Base-by-base conservation (phyloP, 1,139 yeast species). In the Geotrichum phurueaensis region DNA sequence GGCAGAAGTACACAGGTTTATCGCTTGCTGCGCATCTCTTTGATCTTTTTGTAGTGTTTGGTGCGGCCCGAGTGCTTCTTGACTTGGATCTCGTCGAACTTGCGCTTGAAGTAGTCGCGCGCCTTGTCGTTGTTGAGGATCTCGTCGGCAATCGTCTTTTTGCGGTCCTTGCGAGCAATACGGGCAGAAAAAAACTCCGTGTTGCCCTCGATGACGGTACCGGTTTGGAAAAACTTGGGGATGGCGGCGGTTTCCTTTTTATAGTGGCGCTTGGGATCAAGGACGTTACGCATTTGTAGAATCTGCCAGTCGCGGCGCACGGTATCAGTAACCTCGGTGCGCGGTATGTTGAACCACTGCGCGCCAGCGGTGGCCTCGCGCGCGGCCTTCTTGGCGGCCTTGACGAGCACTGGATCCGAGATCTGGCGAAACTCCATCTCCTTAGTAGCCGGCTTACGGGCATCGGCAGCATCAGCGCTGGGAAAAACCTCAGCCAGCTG, bases 231-330 rank as follows among this genome's bases (percentile, higher is more conserved):
- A 66, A 79, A 84, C 69, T 89, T 90, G 23, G 97, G 96, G 5
- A 83, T 79, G 60, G 81, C 81, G 87, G 96, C 89, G 65, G 85
- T 86, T 62, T 88, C 95, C 73, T 89, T 89, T 75, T 89, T 90
- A 75, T 94, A 94, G 75, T 91, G 97, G 69, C 98, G 83, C 75
- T 94, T 94, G 4, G 98, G 98, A 71, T 94, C 99, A 65, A 94
- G 80, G 22, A 94, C 97, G 64, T 87, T 86, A 75, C 99, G 84
- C 78, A 92, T 89, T 70, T 89, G 86, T 62, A 94, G 79, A 39
- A 94, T 76, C 70, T 84, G 79, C 68, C 95, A 73, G 73, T 94
- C 98, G 63, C 96, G 80, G 69, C 87, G 88, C 39, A 89, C 72
- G 54, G 81, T 81, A 1, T 87, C 84, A 0, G 96, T 89, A 65